A percentile compares a stretch with the other conserved stretches of the same genome.
phyloP scores from a whole-genome alignment of 306 rosid genomes.

The Fagus sylvatica region DNA sequence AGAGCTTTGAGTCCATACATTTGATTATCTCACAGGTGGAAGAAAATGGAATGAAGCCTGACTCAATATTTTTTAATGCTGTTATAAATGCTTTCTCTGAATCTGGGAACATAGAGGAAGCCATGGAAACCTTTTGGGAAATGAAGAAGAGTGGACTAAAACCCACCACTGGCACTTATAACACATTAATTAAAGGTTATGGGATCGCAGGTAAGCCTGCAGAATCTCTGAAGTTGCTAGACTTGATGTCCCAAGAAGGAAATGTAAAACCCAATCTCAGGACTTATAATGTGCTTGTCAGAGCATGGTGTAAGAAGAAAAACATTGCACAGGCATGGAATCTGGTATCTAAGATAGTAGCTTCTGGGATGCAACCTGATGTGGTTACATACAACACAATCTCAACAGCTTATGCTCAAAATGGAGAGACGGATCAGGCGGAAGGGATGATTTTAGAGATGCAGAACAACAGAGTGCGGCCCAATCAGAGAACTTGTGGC shows the following conservation, averaged over 20 bases:
- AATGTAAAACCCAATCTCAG: conserved; percentile 60
- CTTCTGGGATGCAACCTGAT: conserved; percentile 61
- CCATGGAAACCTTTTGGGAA: conserved; percentile 49
- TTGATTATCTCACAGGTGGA: conserved; percentile 54
- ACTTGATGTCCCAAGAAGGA: conserved; percentile 49
- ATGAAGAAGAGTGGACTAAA: conserved; percentile 63
- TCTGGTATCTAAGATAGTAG: conserved; percentile 49
- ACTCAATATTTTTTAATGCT: conserved; percentile 60
- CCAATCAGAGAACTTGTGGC: conserved; percentile 58
- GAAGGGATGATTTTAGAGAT: conserved; percentile 61
- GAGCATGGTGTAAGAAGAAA: conserved; percentile 54
- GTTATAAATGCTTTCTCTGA: conserved; percentile 66
- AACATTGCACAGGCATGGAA: conserved; percentile 62
- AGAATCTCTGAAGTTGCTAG: conserved; percentile 54
- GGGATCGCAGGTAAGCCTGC: conserved; percentile 68
- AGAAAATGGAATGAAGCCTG: conserved; percentile 59
- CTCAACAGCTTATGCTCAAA: conserved; percentile 58
- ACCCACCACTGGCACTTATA: conserved; percentile 54
- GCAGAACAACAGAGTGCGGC: conserved; percentile 51
- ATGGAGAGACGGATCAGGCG: conserved; percentile 55
- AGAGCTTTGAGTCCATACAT: conserved; percentile 51
- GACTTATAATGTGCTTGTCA: conserved; percentile 63
- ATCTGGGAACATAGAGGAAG: conserved; percentile 66
- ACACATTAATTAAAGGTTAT: conserved; percentile 68
- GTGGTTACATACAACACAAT: conserved; percentile 64